phyloP scores from a whole-genome alignment of 179 eudicot genomes.

The Silene vulgaris region DNA sequence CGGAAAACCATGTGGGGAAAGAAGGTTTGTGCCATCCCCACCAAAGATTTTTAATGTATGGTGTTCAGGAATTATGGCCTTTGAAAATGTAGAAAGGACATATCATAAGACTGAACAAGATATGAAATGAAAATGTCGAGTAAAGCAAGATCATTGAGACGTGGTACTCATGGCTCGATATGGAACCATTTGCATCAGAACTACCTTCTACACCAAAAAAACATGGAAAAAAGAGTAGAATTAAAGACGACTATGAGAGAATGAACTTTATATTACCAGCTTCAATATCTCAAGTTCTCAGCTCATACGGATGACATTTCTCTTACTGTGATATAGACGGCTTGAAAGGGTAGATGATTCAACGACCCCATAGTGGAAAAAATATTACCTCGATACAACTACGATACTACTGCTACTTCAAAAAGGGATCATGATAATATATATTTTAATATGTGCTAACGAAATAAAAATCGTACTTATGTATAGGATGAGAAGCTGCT shows the following conservation, averaged over 20 bases:
- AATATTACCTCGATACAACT: background rate
- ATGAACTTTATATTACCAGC: conserved; percentile 1
- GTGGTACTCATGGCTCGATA: background rate
- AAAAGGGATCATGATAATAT: conserved; percentile 27
- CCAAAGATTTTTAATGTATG: conserved; percentile 4
- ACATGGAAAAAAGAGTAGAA: background rate
- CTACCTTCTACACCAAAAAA: background rate
- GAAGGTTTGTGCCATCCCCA: conserved; percentile 6
- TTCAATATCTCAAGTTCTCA: background rate
- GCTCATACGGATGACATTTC: background rate
- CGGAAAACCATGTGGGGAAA: conserved; percentile 10
- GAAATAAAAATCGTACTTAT: conserved; percentile 17
- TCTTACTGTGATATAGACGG: conserved; percentile 1
- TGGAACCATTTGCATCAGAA: conserved; percentile 3
- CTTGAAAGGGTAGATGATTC: background rate
- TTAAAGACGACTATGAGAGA: background rate
- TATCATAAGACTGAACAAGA: background rate
- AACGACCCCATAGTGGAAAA: background rate
- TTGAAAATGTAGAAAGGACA: conserved; percentile 3
- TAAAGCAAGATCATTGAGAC: background rate
- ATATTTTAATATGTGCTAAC: conserved; percentile 18
- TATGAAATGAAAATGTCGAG: background rate
- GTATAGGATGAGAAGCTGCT: conserved; percentile 27
- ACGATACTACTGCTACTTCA: conserved; percentile 24
- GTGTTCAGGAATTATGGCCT: background rate